Evolutionary conservation across 371 early-diverging fungal species (phyloP).

Genomic region (Gilbertella persicaria): DNA sequence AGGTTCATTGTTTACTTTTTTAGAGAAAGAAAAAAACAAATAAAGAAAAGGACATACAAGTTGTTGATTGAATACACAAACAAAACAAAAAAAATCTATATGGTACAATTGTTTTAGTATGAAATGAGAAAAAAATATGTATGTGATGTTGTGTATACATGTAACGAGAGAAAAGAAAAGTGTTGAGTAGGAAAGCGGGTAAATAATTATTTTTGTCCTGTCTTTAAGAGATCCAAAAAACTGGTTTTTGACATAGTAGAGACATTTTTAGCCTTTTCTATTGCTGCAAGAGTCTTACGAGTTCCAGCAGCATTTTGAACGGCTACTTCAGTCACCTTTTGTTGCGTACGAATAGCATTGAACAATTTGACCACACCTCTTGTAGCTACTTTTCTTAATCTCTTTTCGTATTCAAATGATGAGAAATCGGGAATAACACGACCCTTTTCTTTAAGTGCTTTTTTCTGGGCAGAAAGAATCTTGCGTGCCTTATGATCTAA

Average conservation of each 20-base stretch:
- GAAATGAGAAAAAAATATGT: too few relatives aligned
- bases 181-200: not conserved
- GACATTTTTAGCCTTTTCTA: constrained; percentile 60
- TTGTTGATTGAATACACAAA: too few relatives aligned
- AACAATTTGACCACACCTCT: constrained; percentile 85
- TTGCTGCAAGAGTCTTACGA: constrained; percentile 46
- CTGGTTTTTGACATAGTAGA: constrained; percentile 65
- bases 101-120: too few relatives aligned
- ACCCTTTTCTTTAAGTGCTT: constrained; percentile 58
- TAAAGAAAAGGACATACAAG: too few relatives aligned
- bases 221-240: constrained; percentile 65
- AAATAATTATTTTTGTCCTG: constrained; percentile 37
- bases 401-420: constrained; percentile 77
- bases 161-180: not conserved
- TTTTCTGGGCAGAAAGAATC: constrained; percentile 66
- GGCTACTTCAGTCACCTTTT: constrained; percentile 66
- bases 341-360: constrained; percentile 81
- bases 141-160: not conserved
- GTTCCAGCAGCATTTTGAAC: constrained; percentile 42
- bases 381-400: constrained; percentile 80
- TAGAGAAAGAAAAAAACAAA: too few relatives aligned
- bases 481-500: constrained; percentile 77
- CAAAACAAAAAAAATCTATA: not conserved
- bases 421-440: constrained; percentile 68
- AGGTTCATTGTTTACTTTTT: too few relatives aligned